phyloP scores from a whole-genome alignment of 2,329 filamentous ascomycete genomes.

The Monosporascus cannonballus region DNA sequence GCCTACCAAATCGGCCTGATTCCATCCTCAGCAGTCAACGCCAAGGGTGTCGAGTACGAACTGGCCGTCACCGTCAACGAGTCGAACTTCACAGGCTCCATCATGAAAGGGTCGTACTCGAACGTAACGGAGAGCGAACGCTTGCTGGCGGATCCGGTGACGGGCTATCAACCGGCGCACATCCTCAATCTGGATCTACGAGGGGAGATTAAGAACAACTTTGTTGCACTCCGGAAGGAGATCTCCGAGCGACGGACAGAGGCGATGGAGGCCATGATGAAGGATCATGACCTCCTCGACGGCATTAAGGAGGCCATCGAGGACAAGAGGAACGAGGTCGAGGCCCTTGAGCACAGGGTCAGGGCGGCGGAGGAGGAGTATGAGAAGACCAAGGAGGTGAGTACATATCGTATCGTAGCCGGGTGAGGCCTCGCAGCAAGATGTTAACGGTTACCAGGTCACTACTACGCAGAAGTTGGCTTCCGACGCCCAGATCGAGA shows the following conservation, averaged over 20 bases:
- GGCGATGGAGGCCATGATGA: conserved; percentile 85
- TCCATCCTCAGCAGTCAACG: conserved; percentile 75
- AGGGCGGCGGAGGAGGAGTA: conserved; percentile 88
- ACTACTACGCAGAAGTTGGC: conserved; percentile 82
- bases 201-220: conserved; percentile 71
- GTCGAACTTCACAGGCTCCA: conserved; percentile 67
- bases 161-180: conserved; percentile 84
- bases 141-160: conserved; percentile 72
- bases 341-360: conserved; percentile 82
- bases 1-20: conserved; percentile 93
- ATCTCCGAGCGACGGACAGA: conserved; percentile 82
- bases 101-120: conserved; percentile 39
- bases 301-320: conserved; percentile 95
- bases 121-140: conserved; percentile 57
- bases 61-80: conserved; percentile 77
- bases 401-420: conserved; percentile 1
- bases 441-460: conserved; percentile 26
- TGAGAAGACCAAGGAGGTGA: conserved; percentile 80
- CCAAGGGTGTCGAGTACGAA: conserved; percentile 80
- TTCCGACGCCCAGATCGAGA: conserved; percentile 91
- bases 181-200: conserved; percentile 85
- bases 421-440: background rate
- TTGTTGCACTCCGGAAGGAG: conserved; percentile 76
- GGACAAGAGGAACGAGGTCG: conserved; percentile 88
- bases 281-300: conserved; percentile 88